Evolutionary conservation across 768 basidiomycete species (phyloP).

Genomic region (Sporobolomyces roseus): DNA sequence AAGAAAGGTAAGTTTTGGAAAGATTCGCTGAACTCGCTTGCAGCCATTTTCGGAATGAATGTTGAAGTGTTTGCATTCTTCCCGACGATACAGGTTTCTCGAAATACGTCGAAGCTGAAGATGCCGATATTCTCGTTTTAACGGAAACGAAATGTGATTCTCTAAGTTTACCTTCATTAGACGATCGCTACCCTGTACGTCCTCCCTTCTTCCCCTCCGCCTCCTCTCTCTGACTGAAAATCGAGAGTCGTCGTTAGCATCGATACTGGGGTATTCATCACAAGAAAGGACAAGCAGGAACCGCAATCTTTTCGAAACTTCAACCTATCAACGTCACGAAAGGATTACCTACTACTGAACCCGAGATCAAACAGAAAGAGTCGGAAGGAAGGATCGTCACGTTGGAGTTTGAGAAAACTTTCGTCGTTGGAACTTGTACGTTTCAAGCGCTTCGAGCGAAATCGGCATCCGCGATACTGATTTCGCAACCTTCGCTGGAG

Average conservation of each 20-base stretch:
- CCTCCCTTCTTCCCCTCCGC: not conserved
- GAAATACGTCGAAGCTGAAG: constrained; percentile 75
- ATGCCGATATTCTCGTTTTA: constrained; percentile 75
- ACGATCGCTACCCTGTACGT: constrained; percentile 26
- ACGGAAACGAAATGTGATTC: constrained; percentile 75
- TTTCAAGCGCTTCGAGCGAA: not conserved
- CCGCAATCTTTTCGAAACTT: constrained; percentile 71
- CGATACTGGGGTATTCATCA: constrained; percentile 44
- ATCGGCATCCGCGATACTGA: not conserved
- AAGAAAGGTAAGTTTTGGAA: constrained; percentile 74
- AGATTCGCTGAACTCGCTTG: no score
- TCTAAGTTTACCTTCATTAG: constrained; percentile 17
- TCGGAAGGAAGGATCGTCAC: constrained; percentile 57
- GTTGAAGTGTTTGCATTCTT: no score
- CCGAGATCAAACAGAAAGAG: constrained; percentile 58
- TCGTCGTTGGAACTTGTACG: constrained; percentile 57
- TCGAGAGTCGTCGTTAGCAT: constrained; percentile 8
- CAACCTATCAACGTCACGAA: constrained; percentile 65
- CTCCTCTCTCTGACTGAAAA: not conserved
- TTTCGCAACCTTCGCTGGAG: not conserved
- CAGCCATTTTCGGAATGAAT: no score
- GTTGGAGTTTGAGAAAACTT: constrained; percentile 69
- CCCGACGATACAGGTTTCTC: constrained; percentile 70
- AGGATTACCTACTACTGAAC: constrained; percentile 68
- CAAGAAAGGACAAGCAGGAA: constrained; percentile 78